These are phyloP conservation scores for Neospora caninum DNA, from an alignment of 169 alveolate species.

Conservation along the genomic window DNA sequence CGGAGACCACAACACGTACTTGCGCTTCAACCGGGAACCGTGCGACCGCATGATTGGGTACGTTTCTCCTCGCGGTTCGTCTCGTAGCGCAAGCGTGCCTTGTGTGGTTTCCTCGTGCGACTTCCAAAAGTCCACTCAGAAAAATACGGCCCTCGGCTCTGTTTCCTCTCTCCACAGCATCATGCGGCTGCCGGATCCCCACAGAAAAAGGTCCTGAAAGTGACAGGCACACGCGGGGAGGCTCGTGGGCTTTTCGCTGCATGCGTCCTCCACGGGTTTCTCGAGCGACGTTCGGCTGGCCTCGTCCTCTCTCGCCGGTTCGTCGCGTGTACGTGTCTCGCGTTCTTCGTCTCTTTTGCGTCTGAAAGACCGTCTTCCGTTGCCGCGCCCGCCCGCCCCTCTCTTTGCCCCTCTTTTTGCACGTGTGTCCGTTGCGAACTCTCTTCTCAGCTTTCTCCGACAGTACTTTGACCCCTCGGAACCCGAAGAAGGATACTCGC, in stretches of 20 bases:
- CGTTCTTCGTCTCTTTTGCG: neutral
- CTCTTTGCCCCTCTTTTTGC: neutral
- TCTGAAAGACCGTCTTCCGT: neutral
- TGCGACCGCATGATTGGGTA: slow-evolving; percentile 84
- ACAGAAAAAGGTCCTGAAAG: too few species aligned
- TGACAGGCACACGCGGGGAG: too few species aligned
- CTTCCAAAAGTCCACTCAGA: too few species aligned
- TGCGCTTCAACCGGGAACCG: slow-evolving; percentile 84
- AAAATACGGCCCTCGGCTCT: too few species aligned
- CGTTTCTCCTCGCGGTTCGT: neutral
- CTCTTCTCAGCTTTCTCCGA: slow-evolving; percentile 66
- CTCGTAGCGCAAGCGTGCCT: neutral
- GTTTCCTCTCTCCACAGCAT: too few species aligned
- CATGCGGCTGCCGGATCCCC: too few species aligned
- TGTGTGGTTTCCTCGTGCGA: neutral
- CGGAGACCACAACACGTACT: slow-evolving; percentile 88
- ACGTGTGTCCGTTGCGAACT: neutral
- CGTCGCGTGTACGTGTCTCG: too few species aligned
- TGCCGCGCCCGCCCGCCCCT: neutral
- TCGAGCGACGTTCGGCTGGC: too few species aligned
- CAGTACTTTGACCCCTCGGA: slow-evolving; percentile 80
- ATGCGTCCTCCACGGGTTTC: too few species aligned
- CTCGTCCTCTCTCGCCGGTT: neutral
- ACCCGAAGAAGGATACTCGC: slow-evolving; percentile 61
- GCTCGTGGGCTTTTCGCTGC: too few species aligned